Evolutionary conservation across 768 basidiomycete species (phyloP), one percentile per base, ranked within the genome.

Genomic region (Leucogyrophana mollusca): DNA sequence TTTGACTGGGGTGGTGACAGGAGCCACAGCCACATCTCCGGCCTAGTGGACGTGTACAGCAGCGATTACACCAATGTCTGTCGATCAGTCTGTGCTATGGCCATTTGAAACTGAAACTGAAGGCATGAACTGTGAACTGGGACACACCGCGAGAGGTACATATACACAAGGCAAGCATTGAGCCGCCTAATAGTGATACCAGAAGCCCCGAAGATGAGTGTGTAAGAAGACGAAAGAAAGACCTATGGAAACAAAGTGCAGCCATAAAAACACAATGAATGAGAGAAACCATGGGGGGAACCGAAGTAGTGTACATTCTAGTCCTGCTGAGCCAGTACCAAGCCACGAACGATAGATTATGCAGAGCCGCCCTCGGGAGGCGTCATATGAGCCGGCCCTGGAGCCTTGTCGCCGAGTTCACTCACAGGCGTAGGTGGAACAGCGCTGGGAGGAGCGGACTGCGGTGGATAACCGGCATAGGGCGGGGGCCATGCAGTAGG

Each of bases 381-480:
- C 13, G 60, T 14, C 10, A 30, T 30, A 30, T 30, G 27, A 30
- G 27, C n/a, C 34, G 49, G 23, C 30, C 42, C 32, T 64, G 63
- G 40, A 17, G 63, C 36, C 10, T 66, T 64, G 11, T 66, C 62
- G 4, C 58, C 38, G 14, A 53, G 52, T 10, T 61, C 62, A 3
- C 50, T 13, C 8, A 60, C 25, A 4, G 43, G 9, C 1, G 40
- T 10, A 9, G 64, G 27, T 4, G 63, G 41, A 2, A 61, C 36
- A 18, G 46, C 50, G n/a, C 35, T 40, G 1, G 62, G 43, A 11
- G 62, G 62, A 23, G 61, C 38, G 23, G 57, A 42, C 13, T 49
- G 55, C 35, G 62, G 55, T n/a, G 66, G 62, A 47, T 69, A 70
- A 14, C 51, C 50, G 9, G 61, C 46, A 40, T 69, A 70, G 3